Percentiles rank a stretch among this genome's conserved stretches.
phyloP scores from a whole-genome alignment of 2,329 filamentous ascomycete species.

The Onygena corvina region DNA sequence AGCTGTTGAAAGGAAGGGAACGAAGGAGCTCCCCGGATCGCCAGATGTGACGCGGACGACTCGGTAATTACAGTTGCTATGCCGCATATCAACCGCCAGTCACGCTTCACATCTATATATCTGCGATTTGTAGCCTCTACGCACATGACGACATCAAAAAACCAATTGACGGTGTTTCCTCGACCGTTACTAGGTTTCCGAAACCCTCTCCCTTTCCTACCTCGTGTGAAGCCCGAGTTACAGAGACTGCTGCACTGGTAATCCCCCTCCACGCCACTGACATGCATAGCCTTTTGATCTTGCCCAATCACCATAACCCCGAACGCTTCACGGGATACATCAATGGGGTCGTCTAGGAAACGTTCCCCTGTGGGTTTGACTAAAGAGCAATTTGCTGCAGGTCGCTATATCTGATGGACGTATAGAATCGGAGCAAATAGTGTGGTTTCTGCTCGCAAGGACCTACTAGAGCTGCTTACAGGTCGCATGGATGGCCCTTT shows the following conservation, averaged over 20 bases:
- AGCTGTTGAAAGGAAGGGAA: no score
- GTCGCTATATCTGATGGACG: background rate
- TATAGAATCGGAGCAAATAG: background rate
- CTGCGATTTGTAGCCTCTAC: background rate
- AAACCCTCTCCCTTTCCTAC: background rate
- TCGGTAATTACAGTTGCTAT: background rate
- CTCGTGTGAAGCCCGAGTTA: background rate
- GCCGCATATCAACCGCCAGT: background rate
- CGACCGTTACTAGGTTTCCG: background rate
- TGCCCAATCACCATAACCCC: constrained; percentile 1
- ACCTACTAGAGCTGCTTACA: background rate
- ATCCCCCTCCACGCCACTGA: constrained; percentile 2
- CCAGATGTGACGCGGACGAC: background rate
- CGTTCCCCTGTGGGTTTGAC: background rate
- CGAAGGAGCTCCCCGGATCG: no score
- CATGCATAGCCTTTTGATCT: constrained; percentile 5
- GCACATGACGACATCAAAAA: background rate
- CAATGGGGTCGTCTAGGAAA: background rate
- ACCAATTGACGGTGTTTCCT: background rate
- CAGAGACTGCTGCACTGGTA: background rate
- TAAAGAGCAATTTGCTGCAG: background rate
- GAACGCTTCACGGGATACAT: background rate
- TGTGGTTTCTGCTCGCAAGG: background rate
- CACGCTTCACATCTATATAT: background rate
- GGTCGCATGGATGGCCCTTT: background rate